A percentile compares a stretch with the other conserved stretches of the same genome.
Evolutionary conservation across 352 stramenopile genomes (phyloP).

Genomic region (Globisporangium radiosum): DNA sequence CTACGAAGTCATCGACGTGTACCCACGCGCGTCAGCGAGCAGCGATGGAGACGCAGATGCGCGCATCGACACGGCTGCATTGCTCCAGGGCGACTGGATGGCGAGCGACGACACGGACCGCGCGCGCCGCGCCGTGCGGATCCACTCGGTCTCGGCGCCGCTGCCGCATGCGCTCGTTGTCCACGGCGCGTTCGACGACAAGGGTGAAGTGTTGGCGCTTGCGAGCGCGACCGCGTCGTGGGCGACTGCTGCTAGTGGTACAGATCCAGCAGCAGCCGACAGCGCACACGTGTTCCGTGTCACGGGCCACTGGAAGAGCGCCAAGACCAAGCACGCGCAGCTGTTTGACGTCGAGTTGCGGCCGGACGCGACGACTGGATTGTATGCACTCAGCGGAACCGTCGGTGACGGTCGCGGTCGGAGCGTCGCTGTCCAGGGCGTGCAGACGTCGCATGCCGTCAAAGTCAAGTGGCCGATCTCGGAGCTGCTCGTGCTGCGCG

Average conservation of each 20-base stretch:
- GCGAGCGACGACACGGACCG: constrained; percentile 68
- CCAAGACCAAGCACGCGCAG: constrained; percentile 60
- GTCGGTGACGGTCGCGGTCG: constrained; percentile 67
- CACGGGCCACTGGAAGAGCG: constrained; percentile 68
- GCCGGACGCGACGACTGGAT: constrained; percentile 14
- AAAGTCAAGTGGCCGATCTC: constrained; percentile 76
- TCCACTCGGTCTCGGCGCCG: constrained; percentile 52
- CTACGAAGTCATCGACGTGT: constrained; percentile 83
- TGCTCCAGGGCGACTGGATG: constrained; percentile 69
- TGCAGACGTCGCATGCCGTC: constrained; percentile 52
- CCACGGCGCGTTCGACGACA: constrained; percentile 63
- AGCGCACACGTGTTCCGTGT: constrained; percentile 38
- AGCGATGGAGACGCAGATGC: not conserved
- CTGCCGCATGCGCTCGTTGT: constrained; percentile 47
- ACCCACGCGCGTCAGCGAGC: constrained; percentile 12
- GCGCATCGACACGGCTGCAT: constrained; percentile 7
- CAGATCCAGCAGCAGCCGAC: constrained; percentile 1
- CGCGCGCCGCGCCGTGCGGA: constrained; percentile 47
- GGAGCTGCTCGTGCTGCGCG: constrained; percentile 61
- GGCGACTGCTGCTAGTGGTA: constrained; percentile 22
- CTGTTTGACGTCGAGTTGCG: constrained; percentile 74
- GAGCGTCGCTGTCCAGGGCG: constrained; percentile 40
- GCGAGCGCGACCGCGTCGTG: constrained; percentile 38
- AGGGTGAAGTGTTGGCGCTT: constrained; percentile 58
- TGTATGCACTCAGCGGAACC: constrained; percentile 54